Base-by-base conservation (phyloP, 176 grass and related monocot species). In the Carex cristatella region DNA sequence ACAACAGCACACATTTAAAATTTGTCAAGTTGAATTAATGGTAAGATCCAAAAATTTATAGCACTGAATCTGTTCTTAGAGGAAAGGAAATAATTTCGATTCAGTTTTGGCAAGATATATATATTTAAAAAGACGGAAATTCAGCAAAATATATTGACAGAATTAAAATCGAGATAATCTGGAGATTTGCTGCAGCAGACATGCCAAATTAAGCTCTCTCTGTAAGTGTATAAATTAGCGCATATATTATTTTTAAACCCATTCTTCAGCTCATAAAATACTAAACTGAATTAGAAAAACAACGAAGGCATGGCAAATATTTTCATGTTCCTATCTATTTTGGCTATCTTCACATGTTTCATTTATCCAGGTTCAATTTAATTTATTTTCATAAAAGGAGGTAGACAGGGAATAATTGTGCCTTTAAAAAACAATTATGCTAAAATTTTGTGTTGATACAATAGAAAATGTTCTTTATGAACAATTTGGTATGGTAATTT, bases 271-370 rank as follows among this genome's bases (percentile, higher is more conserved):
- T 49, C 9, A 75, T 23, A 53, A 4, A 75, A n/a, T 51, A 75
- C 0, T 28, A 53, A 16, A 75, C 0, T 28, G 14, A 16, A 53
- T 30, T 1, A 67, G 10, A 61, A 19, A 42, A 40, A 37, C 4
- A 23, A 65, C 5, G 51, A 53, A 82, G 35, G 2, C 61, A 82
- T 82, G 80, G 80, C 80, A 82, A 10, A 33, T 57, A 51, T 46
- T 82, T 42, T 66, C 40, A 82, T 67, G 61, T 8, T 82, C 38
- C 11, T 82, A 51, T 61, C 56, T 27, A 12, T 67, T 48, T 82
- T 61, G 14, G 2, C 49, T 15, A 4, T 28, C 5, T 30, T 82
- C 61, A 2, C 80, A 33, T 67, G 11, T 51, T 66, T 82, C n/a
- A 19, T 82, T 49, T 67, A 44, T 51, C 18, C 60, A 82, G 78